A percentile compares a stretch with the other conserved stretches of the same genome.
phyloP scores from a whole-genome alignment of 106 monocot genomes.

The Gastrodia elata region DNA sequence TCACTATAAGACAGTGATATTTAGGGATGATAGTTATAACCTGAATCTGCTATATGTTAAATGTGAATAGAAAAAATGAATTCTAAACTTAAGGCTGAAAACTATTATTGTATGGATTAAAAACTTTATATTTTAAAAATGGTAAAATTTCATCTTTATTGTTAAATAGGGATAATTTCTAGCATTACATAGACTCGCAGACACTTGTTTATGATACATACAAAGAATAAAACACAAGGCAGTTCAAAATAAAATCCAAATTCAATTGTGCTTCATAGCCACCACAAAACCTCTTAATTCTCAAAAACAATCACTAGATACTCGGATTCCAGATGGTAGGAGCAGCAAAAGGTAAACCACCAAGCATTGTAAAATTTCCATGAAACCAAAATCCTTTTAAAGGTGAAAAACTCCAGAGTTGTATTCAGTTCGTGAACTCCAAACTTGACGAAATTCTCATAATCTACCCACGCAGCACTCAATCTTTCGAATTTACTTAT shows the following conservation, averaged over 20 bases:
- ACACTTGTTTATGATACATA: no score
- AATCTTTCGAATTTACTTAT: no score
- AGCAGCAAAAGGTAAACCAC: not conserved
- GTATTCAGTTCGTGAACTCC: not conserved
- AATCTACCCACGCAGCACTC: not conserved
- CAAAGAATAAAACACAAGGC: not conserved
- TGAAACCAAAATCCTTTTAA: not conserved
- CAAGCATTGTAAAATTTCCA: not conserved
- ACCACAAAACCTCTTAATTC: not conserved
- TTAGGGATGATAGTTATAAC: not conserved
- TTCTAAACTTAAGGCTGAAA: not conserved
- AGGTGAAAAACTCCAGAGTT: not conserved
- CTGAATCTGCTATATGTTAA: not conserved
- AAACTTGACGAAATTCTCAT: not conserved
- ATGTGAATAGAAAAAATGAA: not conserved
- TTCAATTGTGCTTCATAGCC: not conserved
- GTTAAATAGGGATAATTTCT: no score
- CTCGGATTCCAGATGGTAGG: not conserved
- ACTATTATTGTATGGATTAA: no score
- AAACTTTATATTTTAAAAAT: no score
- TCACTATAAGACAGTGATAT: no score
- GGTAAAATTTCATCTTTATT: not conserved
- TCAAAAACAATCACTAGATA: not conserved
- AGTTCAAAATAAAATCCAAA: not conserved
- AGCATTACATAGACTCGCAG: no score